phyloP scores from a whole-genome alignment of 805 yeast species.

The Lipomyces yamanashiensis region DNA sequence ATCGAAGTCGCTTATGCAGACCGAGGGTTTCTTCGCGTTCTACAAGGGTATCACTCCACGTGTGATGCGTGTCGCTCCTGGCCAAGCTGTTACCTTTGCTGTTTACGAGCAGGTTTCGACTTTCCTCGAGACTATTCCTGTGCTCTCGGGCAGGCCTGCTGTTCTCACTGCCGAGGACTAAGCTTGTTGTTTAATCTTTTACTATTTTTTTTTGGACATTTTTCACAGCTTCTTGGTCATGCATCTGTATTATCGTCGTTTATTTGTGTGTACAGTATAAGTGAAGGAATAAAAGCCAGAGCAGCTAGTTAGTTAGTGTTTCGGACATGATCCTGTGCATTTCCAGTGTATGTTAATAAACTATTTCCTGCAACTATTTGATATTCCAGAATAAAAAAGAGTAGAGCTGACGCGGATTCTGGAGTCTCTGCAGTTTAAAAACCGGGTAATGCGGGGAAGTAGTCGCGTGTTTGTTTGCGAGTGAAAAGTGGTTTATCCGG shows the following conservation, averaged over 20 bases:
- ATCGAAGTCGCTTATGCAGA: conserved; percentile 76
- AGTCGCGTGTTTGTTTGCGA: too few relatives aligned
- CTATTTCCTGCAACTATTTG: neutral
- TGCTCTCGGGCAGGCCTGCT: conserved; percentile 19
- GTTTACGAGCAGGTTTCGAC: conserved; percentile 88
- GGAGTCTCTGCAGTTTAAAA: neutral
- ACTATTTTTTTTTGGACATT: too few relatives aligned
- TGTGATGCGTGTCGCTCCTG: conserved; percentile 99
- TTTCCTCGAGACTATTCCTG: conserved; percentile 51
- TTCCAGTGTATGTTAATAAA: conserved; percentile 4
- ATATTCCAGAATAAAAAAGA: too few relatives aligned
- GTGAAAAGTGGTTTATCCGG: neutral
- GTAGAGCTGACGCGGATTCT: too few relatives aligned
- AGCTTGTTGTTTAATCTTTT: neutral
- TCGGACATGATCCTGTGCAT: neutral
- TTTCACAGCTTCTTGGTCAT: neutral
- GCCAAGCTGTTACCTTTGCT: conserved; percentile 98
- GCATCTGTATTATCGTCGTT: conserved; percentile 1
- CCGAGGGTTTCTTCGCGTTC: conserved; percentile 86
- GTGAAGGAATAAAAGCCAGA: neutral
- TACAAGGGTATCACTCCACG: conserved; percentile 98
- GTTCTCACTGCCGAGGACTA: conserved; percentile 31
- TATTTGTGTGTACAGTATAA: conserved; percentile 5
- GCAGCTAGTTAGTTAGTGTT: neutral
- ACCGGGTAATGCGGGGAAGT: conserved; percentile 2